Evolutionary conservation across 176 grass and related monocot species (phyloP), one percentile per base, ranked within the genome.

Genomic region (Oryza brachyantha): DNA sequence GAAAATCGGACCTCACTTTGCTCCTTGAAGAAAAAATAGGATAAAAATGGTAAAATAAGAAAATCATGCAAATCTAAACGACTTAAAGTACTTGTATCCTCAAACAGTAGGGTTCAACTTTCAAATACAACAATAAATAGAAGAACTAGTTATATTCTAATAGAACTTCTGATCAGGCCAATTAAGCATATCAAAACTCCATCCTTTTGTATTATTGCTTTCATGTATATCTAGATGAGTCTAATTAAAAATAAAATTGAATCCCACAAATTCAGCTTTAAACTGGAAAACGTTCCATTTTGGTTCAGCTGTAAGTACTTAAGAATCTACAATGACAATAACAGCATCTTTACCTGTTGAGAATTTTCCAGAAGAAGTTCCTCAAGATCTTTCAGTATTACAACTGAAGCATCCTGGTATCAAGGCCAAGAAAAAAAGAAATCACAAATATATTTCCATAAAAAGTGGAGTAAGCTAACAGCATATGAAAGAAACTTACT

Each of bases 371-470:
- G 64, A 77, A 97, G 71, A 65, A 97, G 86, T 17, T 9, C 76
- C 82, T 94, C 91, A 58, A 97, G 85, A 83, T 90, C 89, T 59
- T 84, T 91, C 63, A 94, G 76, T 81, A 94, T 84, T 84, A 58
- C 60, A 68, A 21, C 76, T 22, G 94, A 86, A 90, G 94, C 91
- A 91, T 34, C 82, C 94, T 97, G 87, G 72, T 84, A 75, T 50
- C 68, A 82, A 76, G 34, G 54, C 64, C 60, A 80, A 81, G 61
- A 11, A 70, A 74, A 83, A 43, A 4, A 29, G 17, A 32, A 43
- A 63, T 77, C 43, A 65, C 32, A 41, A 61, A 25, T 58, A 65
- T 36, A 59, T 29, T 19, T 34, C 43, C 17, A 50, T 11, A 19
- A 55, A 57, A 67, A 64, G 42, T 38, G 45, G 24, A 36, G 8